Evolutionary conservation across 345 rosid genomes (phyloP), one percentile per base, ranked within the genome.

Genomic region (Aethionema arabicum): DNA sequence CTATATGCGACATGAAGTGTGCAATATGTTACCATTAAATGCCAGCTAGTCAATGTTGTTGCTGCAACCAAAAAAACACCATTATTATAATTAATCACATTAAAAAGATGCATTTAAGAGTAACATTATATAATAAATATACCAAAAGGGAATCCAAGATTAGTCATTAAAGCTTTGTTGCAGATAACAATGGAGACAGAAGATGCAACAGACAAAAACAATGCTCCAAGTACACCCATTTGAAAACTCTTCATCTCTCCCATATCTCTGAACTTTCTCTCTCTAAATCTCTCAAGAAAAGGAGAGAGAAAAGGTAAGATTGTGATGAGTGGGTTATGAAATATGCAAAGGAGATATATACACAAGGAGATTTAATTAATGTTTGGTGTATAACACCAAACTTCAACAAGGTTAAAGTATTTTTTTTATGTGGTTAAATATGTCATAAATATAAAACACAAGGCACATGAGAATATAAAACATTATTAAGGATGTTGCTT

Each of bases 101-200:
- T 16, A 56, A 52, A 15, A 35, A 65, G 11, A 15, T 54, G 7
- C 27, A 21, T 21, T 21, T 21, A 48, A 32, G 10, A 31, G 2
- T n/a, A 4, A 45, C 13, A 56, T 11, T 9, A 51, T 5, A 65
- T 77, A 77, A 13, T 6, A 37, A 9, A 74, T 84, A 74, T 84
- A 90, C 99, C 99, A 70, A 93, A 93, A 47, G 99, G 97, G 80
- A 93, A 93, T 74, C 99, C 99, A 12, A 93, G 96, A 65, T 93
- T 84, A 82, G 96, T 85, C 99, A 93, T 93, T 69, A 93, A 74
- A 76, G 99, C 99, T 80, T 93, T 93, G 82, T 93, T 93, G 84
- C 99, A 90, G n/a, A 93, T 93, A 69, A 93, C 99, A 73, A 93
- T 90, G 64, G 99, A 90, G 61, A 93, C 97, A 41, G 99, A 93